Conservation (phyloP, 352 stramenopile genomes). For the Globisporangium paroecandrum region DNA sequence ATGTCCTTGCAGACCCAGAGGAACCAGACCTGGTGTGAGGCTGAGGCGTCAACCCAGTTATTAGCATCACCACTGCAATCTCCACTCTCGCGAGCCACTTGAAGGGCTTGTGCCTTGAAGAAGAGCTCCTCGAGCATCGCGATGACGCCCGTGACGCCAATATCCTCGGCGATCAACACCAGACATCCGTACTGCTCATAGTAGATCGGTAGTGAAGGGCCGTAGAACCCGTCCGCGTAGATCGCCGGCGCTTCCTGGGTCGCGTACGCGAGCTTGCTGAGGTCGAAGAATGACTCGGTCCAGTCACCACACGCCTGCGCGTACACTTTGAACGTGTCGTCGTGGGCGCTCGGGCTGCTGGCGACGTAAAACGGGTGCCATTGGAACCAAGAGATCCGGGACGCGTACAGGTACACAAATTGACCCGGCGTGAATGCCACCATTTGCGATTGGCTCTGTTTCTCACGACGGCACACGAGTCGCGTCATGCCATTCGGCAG, state of each 20-base stretch:
- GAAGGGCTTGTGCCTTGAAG: conserved; percentile 5
- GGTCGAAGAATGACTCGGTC: conserved; percentile 23
- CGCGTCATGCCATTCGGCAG: conserved; percentile 28
- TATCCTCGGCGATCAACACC: conserved; percentile 29
- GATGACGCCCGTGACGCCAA: conserved; percentile 23
- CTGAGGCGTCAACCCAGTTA: neutral
- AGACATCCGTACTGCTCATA: conserved; percentile 33
- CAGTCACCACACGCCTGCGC: conserved; percentile 19
- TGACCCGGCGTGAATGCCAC: conserved; percentile 24
- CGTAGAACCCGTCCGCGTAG: conserved; percentile 33
- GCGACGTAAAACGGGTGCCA: conserved; percentile 31
- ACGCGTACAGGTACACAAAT: conserved; percentile 28
- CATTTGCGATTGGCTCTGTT: neutral
- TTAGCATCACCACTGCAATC: neutral
- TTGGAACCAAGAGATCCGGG: conserved; percentile 28
- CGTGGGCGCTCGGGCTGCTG: conserved; percentile 20
- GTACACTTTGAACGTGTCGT: conserved; percentile 27
- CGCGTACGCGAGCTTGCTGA: conserved; percentile 27
- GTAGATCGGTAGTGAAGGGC: conserved; percentile 12
- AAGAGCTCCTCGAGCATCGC: conserved; percentile 31
- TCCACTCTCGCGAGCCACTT: neutral
- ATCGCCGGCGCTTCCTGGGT: conserved; percentile 22
- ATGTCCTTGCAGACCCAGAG: conserved; percentile 26
- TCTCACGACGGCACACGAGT: conserved; percentile 15
- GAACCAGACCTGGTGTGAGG: conserved; percentile 22